These are phyloP conservation scores for Coffea eugenioides DNA, from an alignment of 257 asterid genomes.

Conservation along the genomic window DNA sequence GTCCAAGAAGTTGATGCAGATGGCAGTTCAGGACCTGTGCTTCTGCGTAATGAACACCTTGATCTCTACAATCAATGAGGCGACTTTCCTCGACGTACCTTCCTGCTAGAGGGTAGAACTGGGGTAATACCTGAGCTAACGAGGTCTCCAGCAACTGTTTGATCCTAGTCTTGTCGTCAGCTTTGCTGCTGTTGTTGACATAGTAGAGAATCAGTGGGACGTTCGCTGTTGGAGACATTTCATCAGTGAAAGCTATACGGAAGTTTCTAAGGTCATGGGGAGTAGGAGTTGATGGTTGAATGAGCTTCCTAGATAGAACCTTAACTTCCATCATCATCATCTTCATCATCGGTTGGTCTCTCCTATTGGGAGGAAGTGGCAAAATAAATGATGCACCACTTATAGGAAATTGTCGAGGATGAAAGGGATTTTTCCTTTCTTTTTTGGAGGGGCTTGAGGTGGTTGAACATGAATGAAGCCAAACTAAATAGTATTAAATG, in stretches of 20 bases:
- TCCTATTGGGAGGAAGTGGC: too few species aligned
- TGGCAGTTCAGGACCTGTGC: conserved; percentile 5
- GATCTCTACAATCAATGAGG: conserved; percentile 17
- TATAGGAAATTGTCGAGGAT: too few species aligned
- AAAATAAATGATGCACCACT: too few species aligned
- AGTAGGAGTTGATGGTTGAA: conserved; percentile 12
- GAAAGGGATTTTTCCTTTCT: too few species aligned
- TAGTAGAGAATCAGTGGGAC: conserved; percentile 15
- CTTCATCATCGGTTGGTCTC: too few species aligned
- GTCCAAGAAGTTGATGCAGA: conserved; percentile 2
- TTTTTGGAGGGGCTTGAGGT: too few species aligned
- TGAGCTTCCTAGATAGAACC: background rate
- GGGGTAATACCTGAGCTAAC: conserved; percentile 6
- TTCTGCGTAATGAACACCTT: conserved; percentile 17
- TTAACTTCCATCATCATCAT: background rate
- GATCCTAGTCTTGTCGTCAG: background rate
- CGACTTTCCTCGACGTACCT: conserved; percentile 4
- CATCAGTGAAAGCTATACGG: conserved; percentile 11
- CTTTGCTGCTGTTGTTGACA: background rate
- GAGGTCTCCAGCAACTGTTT: conserved; percentile 1
- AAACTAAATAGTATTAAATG: too few species aligned
- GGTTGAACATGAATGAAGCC: too few species aligned
- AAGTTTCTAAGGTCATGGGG: background rate
- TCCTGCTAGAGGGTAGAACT: conserved; percentile 31
- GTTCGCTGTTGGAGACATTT: conserved; percentile 17